Conservation (phyloP, 148 eudicot genomes). For the Rhododendron mucronatum region DNA sequence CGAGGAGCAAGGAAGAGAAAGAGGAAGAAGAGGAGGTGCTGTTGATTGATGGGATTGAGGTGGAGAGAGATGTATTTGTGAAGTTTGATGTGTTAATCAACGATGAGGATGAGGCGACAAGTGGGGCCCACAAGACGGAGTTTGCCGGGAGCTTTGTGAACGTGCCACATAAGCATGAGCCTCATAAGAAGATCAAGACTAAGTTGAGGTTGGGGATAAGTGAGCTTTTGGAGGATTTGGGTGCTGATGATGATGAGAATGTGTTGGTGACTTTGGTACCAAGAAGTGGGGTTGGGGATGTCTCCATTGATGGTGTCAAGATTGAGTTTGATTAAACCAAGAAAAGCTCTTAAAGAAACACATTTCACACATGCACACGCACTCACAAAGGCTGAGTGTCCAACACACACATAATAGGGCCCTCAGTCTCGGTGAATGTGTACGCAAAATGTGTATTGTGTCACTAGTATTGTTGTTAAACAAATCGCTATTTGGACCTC, state of each 20-base stretch:
- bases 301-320: slow-evolving; percentile 44
- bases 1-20: slow-evolving; percentile 53
- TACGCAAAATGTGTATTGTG: no score
- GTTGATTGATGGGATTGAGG: slow-evolving; percentile 41
- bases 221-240: slow-evolving; percentile 65
- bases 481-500: no score
- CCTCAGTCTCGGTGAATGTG: no score
- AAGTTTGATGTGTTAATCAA: slow-evolving; percentile 74
- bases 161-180: slow-evolving; percentile 57
- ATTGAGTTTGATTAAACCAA: slow-evolving; percentile 42
- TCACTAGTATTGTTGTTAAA: no score
- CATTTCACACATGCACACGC: no score
- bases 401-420: no score
- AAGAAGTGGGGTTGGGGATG: slow-evolving; percentile 26
- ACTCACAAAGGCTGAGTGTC: no score
- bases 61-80: slow-evolving; percentile 37
- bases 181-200: slow-evolving; percentile 47
- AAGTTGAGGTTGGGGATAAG: slow-evolving; percentile 51
- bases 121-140: slow-evolving; percentile 43
- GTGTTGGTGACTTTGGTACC: slow-evolving; percentile 75
- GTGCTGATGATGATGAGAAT: slow-evolving; percentile 71
- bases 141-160: slow-evolving; percentile 88
- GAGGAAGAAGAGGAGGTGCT: slow-evolving; percentile 53
- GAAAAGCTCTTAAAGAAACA: no score
- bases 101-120: slow-evolving; percentile 54